A percentile compares a stretch with the other conserved stretches of the same genome.
These are phyloP conservation scores for Nematocida minor DNA, from an alignment of 371 early-diverging fungal species.

Conservation along the genomic window DNA sequence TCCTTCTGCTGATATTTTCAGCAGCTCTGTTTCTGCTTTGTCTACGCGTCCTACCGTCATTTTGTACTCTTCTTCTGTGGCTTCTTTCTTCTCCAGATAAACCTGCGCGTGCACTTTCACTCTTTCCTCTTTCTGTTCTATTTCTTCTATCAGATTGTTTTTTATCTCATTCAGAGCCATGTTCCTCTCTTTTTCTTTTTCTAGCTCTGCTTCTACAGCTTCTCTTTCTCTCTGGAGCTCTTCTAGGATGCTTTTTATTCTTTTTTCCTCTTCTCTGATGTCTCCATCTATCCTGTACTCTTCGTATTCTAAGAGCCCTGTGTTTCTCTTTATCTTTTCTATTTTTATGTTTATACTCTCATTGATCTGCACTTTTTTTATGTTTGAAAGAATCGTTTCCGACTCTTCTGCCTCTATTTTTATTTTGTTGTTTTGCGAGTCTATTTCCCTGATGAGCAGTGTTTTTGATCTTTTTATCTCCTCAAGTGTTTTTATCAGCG, in stretches of 20 bases:
- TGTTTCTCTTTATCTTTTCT: slow-evolving; percentile 16
- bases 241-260: slow-evolving; percentile 25
- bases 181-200: slow-evolving; percentile 43
- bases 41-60: slow-evolving; percentile 62
- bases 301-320: slow-evolving; percentile 24
- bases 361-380: slow-evolving; percentile 29
- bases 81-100: slow-evolving; percentile 65
- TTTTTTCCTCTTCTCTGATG: slow-evolving; percentile 35
- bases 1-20: slow-evolving; percentile 60
- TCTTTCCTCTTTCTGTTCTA: slow-evolving; percentile 34
- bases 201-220: slow-evolving; percentile 41
- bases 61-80: slow-evolving; percentile 58
- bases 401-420: slow-evolving; percentile 40
- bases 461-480: slow-evolving; percentile 61
- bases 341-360: slow-evolving; percentile 42
- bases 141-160: slow-evolving; percentile 23
- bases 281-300: slow-evolving; percentile 32
- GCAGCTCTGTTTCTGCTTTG: slow-evolving; percentile 60
- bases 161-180: not conserved
- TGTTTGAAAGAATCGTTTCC: slow-evolving; percentile 55
- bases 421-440: slow-evolving; percentile 45
- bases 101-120: slow-evolving; percentile 53
- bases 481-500: slow-evolving; percentile 60
- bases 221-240: slow-evolving; percentile 11
- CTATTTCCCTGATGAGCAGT: slow-evolving; percentile 39